Evolutionary conservation across 768 basidiomycete species (phyloP), one percentile per base, ranked within the genome.

Genomic region (Polyporus arcularius): DNA sequence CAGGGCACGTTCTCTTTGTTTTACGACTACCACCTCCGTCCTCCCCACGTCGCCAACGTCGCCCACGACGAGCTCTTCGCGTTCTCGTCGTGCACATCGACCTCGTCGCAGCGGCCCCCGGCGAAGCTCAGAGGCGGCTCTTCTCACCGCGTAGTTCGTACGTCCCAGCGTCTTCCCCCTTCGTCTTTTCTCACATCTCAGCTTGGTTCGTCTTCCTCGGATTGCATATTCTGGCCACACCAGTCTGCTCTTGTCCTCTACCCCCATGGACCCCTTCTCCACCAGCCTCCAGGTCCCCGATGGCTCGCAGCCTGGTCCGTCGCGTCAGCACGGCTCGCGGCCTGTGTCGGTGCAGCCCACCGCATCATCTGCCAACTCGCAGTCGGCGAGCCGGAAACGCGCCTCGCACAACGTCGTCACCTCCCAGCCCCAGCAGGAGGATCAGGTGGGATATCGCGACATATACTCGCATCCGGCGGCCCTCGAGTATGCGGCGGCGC

Each of bases 391-490:
- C 0, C 80, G 84, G 42, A 85, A 88, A 70, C 83, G 90, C 52
- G 89, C 90, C 7, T 91, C 90, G 1, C 90, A 91, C 67, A 82
- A 81, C 28, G 86, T 89, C 55, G 80, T 85, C 43, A 85, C 88
- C 9, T 72, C 82, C 0, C 74, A 79, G 11, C 68, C 69, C n/a
- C 76, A 79, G 42, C 74, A 77, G 41, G 82, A 83, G 26, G 79
- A 81, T 60, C 76, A 75, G 10, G 76, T 81, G 6, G 77, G 76
- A 1, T 85, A 83, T 71, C 80, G 85, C 21, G 90, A 93, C 74
- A 89, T 92, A 26, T 91, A 92, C 72, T 81, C 88, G 2, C 92
- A 94, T 71, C 92, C 92, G 1, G 91, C 91, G 16, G 92, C 90
- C 4, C 79, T 89, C 14, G 89, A 89, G n/a, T 94, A 89, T 70